These are phyloP conservation scores for Narthecium ossifragum DNA, from an alignment of 106 monocot species.

Conservation along the genomic window DNA sequence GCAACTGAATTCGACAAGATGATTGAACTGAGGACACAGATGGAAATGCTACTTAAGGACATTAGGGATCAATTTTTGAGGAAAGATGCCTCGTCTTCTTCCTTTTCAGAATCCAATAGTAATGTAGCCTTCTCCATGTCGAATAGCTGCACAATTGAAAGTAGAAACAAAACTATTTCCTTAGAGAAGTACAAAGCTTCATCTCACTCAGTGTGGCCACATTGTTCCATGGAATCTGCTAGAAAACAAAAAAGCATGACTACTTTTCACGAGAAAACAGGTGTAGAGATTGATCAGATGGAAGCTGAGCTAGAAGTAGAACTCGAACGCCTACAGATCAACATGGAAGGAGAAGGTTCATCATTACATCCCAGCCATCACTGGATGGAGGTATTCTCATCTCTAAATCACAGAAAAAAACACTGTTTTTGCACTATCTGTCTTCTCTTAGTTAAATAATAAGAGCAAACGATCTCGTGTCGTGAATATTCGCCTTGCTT, in stretches of 20 bases:
- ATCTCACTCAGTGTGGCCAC: neutral
- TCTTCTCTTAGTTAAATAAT: too few relatives aligned
- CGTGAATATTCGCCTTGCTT: too few relatives aligned
- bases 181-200: slow-evolving; percentile 9
- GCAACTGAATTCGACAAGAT: slow-evolving; percentile 65
- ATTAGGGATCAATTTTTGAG: slow-evolving; percentile 31
- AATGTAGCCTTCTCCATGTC: slow-evolving; percentile 12
- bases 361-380: slow-evolving; percentile 8
- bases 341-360: slow-evolving; percentile 16
- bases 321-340: slow-evolving; percentile 41
- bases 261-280: neutral
- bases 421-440: too few relatives aligned
- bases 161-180: slow-evolving; percentile 8
- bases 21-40: slow-evolving; percentile 47
- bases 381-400: slow-evolving; percentile 33
- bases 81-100: slow-evolving; percentile 17
- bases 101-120: slow-evolving; percentile 18
- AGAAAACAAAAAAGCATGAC: neutral
- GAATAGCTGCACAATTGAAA: slow-evolving; percentile 18
- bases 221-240: neutral
- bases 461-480: too few relatives aligned
- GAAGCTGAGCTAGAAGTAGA: slow-evolving; percentile 80
- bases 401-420: too few relatives aligned
- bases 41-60: slow-evolving; percentile 60
- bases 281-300: slow-evolving; percentile 32